phyloP scores from a whole-genome alignment of 169 alveolate species.

The Cryptosporidium parvum region DNA sequence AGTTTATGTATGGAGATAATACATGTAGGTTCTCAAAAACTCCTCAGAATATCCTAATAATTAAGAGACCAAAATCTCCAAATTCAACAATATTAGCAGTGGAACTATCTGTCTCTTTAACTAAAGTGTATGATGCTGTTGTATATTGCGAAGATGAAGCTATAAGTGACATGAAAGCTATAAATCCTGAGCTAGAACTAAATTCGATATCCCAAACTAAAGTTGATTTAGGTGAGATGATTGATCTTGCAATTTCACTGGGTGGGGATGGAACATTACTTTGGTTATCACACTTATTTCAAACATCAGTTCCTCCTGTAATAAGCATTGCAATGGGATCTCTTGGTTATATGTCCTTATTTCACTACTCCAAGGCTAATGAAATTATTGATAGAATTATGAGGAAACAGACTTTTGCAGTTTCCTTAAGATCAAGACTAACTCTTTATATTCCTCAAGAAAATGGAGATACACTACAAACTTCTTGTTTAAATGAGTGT shows the following conservation, averaged over 20 bases:
- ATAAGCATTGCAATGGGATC: slow-evolving; percentile 87
- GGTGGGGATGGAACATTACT: slow-evolving; percentile 97
- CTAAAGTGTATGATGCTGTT: slow-evolving; percentile 26
- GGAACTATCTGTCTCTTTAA: slow-evolving; percentile 8
- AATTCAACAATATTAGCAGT: slow-evolving; percentile 34
- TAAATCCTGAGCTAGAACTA: background rate
- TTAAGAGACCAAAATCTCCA: slow-evolving; percentile 67
- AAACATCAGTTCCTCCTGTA: slow-evolving; percentile 85
- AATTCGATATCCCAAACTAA: slow-evolving; percentile 8
- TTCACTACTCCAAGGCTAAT: slow-evolving; percentile 72
- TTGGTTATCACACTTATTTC: slow-evolving; percentile 89
- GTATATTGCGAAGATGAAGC: slow-evolving; percentile 73
- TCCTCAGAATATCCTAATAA: slow-evolving; percentile 68
- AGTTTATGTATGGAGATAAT: slow-evolving; percentile 58
- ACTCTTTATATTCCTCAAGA: slow-evolving; percentile 31
- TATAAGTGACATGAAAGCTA: slow-evolving; percentile 27
- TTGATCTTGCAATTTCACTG: slow-evolving; percentile 88
- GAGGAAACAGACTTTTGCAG: slow-evolving; percentile 67
- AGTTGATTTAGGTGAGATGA: slow-evolving; percentile 71
- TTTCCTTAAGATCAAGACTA: slow-evolving; percentile 60
- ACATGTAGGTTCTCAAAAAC: slow-evolving; percentile 64
- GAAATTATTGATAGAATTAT: slow-evolving; percentile 61
- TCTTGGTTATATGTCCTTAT: slow-evolving; percentile 86
- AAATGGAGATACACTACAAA: slow-evolving; percentile 21
- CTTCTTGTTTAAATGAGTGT: slow-evolving; percentile 78